Percentiles rank a stretch among this genome's conserved stretches.
Evolutionary conservation across 2,329 filamentous ascomycete species (phyloP).

Genomic region (Periconia digitata): DNA sequence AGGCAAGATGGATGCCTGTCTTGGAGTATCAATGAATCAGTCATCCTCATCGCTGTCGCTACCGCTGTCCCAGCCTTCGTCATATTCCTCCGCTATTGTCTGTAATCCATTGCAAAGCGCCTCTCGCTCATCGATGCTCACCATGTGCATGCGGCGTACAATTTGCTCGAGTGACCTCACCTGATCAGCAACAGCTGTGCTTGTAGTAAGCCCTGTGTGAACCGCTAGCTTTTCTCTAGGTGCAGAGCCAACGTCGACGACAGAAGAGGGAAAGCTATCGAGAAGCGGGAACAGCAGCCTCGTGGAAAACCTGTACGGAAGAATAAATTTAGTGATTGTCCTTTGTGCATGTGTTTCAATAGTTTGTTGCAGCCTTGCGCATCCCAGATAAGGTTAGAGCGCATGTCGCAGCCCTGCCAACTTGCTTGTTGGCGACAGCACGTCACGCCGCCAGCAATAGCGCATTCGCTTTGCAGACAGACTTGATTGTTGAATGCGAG

Average conservation of each 20-base stretch:
- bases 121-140: conserved; percentile 80
- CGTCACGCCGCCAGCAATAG: neutral
- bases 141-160: conserved; percentile 61
- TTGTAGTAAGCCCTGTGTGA: conserved; percentile 66
- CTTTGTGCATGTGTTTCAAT: conserved; percentile 2
- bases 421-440: neutral
- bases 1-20: neutral
- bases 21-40: too few relatives aligned
- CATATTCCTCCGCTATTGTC: conserved; percentile 83
- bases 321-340: conserved; percentile 11
- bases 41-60: conserved; percentile 66
- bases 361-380: conserved; percentile 5
- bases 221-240: conserved; percentile 49
- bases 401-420: neutral
- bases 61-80: conserved; percentile 82
- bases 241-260: conserved; percentile 58
- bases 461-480: neutral
- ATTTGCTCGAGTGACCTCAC: conserved; percentile 68
- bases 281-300: conserved; percentile 72
- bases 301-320: conserved; percentile 51
- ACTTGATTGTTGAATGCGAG: neutral
- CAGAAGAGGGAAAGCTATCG: conserved; percentile 74
- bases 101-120: conserved; percentile 77
- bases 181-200: conserved; percentile 69
- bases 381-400: neutral